Evolutionary conservation across 2,329 filamentous ascomycete species (phyloP).

Genomic region (Aspergillus amoenus): DNA sequence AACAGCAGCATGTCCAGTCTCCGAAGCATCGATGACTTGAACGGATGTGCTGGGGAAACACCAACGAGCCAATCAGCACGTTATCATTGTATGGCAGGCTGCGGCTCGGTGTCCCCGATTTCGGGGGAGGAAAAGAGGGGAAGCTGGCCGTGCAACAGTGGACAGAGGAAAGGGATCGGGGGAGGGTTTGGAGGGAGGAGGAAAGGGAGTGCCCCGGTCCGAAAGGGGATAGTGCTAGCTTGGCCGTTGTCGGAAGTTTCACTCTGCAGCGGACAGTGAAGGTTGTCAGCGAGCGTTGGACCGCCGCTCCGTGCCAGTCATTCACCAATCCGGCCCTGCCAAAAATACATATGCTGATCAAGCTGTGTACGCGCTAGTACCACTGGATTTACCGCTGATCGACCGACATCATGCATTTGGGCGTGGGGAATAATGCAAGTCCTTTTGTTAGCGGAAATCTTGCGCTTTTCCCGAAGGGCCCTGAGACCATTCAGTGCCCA

Average conservation of each 20-base stretch:
- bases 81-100: slow-evolving; percentile 4
- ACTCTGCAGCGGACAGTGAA: slow-evolving; percentile 11
- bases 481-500: slow-evolving; percentile 10
- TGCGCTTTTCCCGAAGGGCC: slow-evolving; percentile 6
- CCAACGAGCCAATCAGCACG: slow-evolving; percentile 16
- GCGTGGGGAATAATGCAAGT: slow-evolving; percentile 24
- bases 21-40: slow-evolving; percentile 22
- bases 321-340: slow-evolving; percentile 15
- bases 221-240: slow-evolving; percentile 21
- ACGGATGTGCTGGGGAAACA: slow-evolving; percentile 26
- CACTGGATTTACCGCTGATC: slow-evolving; percentile 13
- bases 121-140: slow-evolving; percentile 23
- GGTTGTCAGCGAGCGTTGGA: slow-evolving; percentile 1
- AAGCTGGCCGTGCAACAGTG: slow-evolving; percentile 1
- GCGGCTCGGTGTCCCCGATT: slow-evolving; percentile 27
- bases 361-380: slow-evolving; percentile 14
- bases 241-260: slow-evolving; percentile 33
- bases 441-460: slow-evolving; percentile 13
- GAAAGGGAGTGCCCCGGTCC: slow-evolving; percentile 17
- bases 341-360: slow-evolving; percentile 21
- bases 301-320: slow-evolving; percentile 25
- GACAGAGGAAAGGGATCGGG: slow-evolving; percentile 1
- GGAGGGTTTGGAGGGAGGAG: slow-evolving; percentile 12
- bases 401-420: slow-evolving; percentile 14
- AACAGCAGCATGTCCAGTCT: background rate